Conservation (phyloP, 202 grass and related monocot genomes). For the Schoenoplectus triqueter region DNA sequence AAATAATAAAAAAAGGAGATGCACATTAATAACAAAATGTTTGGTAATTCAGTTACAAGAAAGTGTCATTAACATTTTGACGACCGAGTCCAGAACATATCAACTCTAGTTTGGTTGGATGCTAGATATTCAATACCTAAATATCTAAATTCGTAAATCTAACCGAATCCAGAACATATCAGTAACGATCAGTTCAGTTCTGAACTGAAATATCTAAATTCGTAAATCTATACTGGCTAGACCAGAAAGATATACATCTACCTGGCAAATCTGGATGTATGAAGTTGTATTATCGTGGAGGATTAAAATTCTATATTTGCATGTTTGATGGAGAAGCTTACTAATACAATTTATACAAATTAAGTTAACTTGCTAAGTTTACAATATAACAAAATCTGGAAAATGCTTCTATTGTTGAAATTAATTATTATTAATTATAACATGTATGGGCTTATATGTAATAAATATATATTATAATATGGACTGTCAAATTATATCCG, state of each 20-base stretch:
- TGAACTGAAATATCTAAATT: neutral
- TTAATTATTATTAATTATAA: too few species aligned
- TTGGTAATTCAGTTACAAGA: slow-evolving; percentile 13
- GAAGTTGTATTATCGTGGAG: neutral
- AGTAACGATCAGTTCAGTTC: neutral
- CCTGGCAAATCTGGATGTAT: neutral
- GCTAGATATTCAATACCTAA: neutral
- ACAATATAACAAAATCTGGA: neutral
- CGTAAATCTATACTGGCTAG: neutral
- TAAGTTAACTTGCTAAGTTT: neutral
- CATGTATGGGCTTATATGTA: too few species aligned
- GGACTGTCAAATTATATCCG: too few species aligned
- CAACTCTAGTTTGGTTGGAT: neutral
- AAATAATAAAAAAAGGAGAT: neutral
- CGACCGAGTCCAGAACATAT: neutral
- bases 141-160: too few species aligned
- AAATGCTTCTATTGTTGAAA: neutral
- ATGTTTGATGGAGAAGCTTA: neutral
- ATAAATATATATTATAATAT: too few species aligned
- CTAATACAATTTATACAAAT: neutral
- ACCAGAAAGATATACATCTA: slow-evolving; percentile 12
- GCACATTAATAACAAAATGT: slow-evolving; percentile 6
- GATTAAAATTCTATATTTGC: neutral
- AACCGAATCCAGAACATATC: neutral
- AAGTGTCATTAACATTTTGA: neutral